Percentiles rank a stretch among this genome's conserved stretches.
These are phyloP conservation scores for Parietaria judaica DNA, from an alignment of 306 rosid genomes.

Conservation along the genomic window DNA sequence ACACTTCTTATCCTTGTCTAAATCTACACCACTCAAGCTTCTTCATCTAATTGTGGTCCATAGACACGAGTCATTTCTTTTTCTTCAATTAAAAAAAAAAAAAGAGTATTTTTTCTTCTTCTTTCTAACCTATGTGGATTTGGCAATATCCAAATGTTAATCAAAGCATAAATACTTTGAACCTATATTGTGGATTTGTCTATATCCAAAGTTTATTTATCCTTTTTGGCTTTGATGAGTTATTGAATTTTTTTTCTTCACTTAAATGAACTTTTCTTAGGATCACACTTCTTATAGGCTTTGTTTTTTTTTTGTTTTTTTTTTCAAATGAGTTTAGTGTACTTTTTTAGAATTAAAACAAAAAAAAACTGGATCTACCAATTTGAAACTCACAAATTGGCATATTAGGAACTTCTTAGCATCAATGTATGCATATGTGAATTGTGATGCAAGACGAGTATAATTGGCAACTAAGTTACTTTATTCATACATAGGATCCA, in stretches of 20 bases:
- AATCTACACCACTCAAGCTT: not conserved
- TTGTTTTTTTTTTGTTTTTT: too few relatives aligned
- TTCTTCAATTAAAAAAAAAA: not conserved
- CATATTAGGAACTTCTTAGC: too few relatives aligned
- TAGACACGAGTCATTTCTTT: not conserved
- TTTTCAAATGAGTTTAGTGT: too few relatives aligned
- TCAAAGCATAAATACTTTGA: not conserved
- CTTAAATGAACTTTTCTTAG: not conserved
- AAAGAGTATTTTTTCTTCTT: not conserved
- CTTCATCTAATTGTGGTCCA: not conserved
- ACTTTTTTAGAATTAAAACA: too few relatives aligned
- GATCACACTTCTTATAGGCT: not conserved
- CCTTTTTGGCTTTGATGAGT: not conserved
- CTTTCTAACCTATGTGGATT: not conserved
- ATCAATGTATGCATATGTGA: too few relatives aligned
- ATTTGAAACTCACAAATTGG: too few relatives aligned
- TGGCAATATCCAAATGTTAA: not conserved
- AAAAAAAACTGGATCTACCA: too few relatives aligned
- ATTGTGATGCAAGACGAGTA: too few relatives aligned
- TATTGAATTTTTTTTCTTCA: not conserved
- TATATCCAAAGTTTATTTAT: not conserved
- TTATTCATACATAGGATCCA: too few relatives aligned
- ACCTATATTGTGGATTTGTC: not conserved
- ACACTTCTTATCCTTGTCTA: conserved; percentile 1
- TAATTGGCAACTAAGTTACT: too few relatives aligned